Conservation (phyloP, 2,329 filamentous ascomycete genomes). For the Dothidotthia symphoricarpi region DNA sequence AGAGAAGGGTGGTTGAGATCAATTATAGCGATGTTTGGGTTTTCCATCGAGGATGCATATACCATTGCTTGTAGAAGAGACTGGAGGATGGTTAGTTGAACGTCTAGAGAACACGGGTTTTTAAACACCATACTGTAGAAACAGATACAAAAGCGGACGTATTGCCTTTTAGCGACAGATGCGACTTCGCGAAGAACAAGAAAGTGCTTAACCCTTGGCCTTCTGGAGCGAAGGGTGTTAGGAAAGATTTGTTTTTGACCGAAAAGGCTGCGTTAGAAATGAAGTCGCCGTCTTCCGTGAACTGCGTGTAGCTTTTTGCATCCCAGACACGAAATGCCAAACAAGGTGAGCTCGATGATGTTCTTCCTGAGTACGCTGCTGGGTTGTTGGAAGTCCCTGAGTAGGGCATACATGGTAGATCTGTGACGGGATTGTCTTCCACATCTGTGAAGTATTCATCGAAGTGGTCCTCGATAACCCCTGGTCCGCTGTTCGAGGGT, state of each 20-base stretch:
- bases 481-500: no score
- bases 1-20: background rate
- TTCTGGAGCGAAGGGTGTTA: constrained; percentile 4
- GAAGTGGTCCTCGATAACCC: no score
- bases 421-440: background rate
- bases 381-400: no score
- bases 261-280: constrained; percentile 2
- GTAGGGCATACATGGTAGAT: no score
- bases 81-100: background rate
- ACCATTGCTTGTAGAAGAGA: constrained; percentile 5
- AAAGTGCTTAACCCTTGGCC: constrained; percentile 1
- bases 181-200: background rate
- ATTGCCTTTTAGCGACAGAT: constrained; percentile 5
- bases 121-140: background rate
- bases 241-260: constrained; percentile 2
- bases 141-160: constrained; percentile 8
- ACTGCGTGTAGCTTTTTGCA: background rate
- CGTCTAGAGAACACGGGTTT: background rate
- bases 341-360: no score
- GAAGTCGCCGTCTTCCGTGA: constrained; percentile 7
- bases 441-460: constrained; percentile 1
- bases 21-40: constrained; percentile 4
- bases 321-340: constrained; percentile 12
- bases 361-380: no score
- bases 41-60: constrained; percentile 4